These are phyloP conservation scores for Penicillium ochrochloron DNA, from an alignment of 495 filamentous ascomycete genomes.

Conservation along the genomic window DNA sequence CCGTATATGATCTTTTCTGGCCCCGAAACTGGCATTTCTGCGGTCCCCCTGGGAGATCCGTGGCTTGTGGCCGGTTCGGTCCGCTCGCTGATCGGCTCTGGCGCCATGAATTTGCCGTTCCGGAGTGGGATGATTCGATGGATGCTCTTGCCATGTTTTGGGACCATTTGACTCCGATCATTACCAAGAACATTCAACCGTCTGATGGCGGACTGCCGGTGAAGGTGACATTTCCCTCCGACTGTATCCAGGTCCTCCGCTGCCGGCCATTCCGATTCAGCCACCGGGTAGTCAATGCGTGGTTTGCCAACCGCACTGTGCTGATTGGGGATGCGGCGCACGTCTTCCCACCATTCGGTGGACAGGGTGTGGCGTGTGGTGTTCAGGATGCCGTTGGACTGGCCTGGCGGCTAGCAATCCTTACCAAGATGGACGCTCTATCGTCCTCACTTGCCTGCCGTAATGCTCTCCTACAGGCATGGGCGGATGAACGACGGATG, in stretches of 20 bases:
- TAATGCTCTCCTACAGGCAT: conserved; percentile 8
- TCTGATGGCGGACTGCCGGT: not conserved
- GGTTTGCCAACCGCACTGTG: conserved; percentile 41
- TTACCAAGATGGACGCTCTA: conserved; percentile 17
- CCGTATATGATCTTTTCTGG: conserved; percentile 51
- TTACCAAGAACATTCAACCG: not conserved
- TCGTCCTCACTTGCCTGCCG: not conserved
- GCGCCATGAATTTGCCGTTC: conserved; percentile 45
- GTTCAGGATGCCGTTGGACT: conserved; percentile 32
- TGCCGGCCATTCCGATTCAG: conserved; percentile 50
- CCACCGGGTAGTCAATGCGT: conserved; percentile 46
- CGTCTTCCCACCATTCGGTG: conserved; percentile 55
- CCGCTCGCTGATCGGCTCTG: conserved; percentile 39
- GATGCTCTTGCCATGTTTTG: conserved; percentile 19
- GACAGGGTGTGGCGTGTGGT: conserved; percentile 51
- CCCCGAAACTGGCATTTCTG: conserved; percentile 46
- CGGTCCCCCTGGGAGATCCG: conserved; percentile 36
- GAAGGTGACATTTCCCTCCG: conserved; percentile 40
- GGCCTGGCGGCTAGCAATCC: conserved; percentile 49
- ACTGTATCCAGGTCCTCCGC: conserved; percentile 48
- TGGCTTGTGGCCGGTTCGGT: conserved; percentile 49
- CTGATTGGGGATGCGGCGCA: conserved; percentile 53
- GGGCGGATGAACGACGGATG: conserved; percentile 9
- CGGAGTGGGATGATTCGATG: conserved; percentile 16
- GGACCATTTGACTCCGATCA: conserved; percentile 16